phyloP scores from a whole-genome alignment of 441 rosid species.

The Populus hybrid region DNA sequence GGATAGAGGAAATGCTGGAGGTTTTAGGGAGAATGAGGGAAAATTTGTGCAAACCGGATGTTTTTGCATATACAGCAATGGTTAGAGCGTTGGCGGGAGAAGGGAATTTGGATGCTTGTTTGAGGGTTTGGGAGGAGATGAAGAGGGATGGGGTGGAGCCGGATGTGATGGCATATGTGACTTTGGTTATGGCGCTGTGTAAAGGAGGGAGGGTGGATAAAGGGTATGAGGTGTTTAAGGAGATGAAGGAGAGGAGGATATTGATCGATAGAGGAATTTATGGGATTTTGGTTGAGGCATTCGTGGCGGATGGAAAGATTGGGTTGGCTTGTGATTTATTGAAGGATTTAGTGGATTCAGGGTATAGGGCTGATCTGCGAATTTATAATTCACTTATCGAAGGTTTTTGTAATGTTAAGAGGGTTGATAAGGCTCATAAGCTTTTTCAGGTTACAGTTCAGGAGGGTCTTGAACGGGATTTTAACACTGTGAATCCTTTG shows the following conservation, averaged over 20 bases:
- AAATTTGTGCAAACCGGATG: slow-evolving; percentile 71
- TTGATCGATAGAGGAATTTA: slow-evolving; percentile 76
- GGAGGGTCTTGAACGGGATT: slow-evolving; percentile 72
- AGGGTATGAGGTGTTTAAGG: slow-evolving; percentile 64
- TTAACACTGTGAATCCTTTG: slow-evolving; percentile 62
- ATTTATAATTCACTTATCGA: slow-evolving; percentile 74
- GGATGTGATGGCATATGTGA: slow-evolving; percentile 84
- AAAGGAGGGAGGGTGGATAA: slow-evolving; percentile 53
- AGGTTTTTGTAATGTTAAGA: slow-evolving; percentile 64
- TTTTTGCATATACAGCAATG: slow-evolving; percentile 87
- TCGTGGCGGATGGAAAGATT: slow-evolving; percentile 59
- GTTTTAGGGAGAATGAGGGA: slow-evolving; percentile 67
- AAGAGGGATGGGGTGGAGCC: slow-evolving; percentile 58
- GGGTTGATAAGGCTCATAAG: slow-evolving; percentile 69
- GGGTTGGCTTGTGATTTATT: slow-evolving; percentile 66
- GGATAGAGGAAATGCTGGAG: slow-evolving; percentile 55
- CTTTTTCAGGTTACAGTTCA: slow-evolving; percentile 48
- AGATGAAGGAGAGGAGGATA: slow-evolving; percentile 65
- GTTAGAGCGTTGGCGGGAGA: slow-evolving; percentile 47
- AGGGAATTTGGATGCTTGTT: slow-evolving; percentile 67
- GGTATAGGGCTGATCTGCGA: slow-evolving; percentile 79
- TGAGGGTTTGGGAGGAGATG: slow-evolving; percentile 87
- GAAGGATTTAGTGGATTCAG: slow-evolving; percentile 80
- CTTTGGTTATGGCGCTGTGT: slow-evolving; percentile 63
- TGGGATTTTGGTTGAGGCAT: slow-evolving; percentile 59